A percentile compares a stretch with the other conserved stretches of the same genome.
Conservation (phyloP, 139 green algal species). For the Axilococcus clingmanii region DNA sequence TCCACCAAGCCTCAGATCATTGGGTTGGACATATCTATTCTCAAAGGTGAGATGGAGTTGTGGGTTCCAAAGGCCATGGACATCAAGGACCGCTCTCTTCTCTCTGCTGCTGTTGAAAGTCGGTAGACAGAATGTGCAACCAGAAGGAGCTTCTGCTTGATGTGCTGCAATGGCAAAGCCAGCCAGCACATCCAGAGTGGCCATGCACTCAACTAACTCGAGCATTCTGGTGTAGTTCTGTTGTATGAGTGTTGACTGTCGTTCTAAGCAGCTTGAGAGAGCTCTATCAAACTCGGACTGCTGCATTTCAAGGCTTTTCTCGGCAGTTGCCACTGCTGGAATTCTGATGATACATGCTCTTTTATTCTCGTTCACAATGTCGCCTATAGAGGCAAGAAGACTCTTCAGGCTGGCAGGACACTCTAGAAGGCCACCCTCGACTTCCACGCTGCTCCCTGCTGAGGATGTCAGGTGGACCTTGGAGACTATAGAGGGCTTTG, state of each 20-base stretch:
- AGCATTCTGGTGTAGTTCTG: conserved; percentile 6
- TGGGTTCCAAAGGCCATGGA: conserved; percentile 52
- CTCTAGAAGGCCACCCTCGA: neutral
- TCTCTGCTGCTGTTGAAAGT: conserved; percentile 9
- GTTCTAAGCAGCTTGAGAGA: conserved; percentile 13
- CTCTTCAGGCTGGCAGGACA: conserved; percentile 6
- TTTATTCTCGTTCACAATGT: conserved; percentile 16
- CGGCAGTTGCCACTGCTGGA: neutral
- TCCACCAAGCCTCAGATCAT: conserved; percentile 44
- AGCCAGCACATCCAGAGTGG: conserved; percentile 50
- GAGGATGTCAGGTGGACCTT: neutral
- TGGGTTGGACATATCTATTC: conserved; percentile 24
- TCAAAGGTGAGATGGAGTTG: conserved; percentile 21
- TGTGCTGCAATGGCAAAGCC: conserved; percentile 46
- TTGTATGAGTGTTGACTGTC: conserved; percentile 14
- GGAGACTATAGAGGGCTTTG: neutral
- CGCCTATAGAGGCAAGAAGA: neutral
- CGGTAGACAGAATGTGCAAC: conserved; percentile 45
- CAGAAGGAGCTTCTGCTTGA: conserved; percentile 3
- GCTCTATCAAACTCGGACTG: conserved; percentile 2
- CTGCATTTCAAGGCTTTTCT: neutral
- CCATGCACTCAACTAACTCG: conserved; percentile 6
- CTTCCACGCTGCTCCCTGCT: conserved; percentile 3
- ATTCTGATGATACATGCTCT: conserved; percentile 4
- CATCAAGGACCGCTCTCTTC: neutral